These are phyloP conservation scores for Phialemonium atrogriseum DNA, from an alignment of 2,329 filamentous ascomycete genomes.

Conservation along the genomic window DNA sequence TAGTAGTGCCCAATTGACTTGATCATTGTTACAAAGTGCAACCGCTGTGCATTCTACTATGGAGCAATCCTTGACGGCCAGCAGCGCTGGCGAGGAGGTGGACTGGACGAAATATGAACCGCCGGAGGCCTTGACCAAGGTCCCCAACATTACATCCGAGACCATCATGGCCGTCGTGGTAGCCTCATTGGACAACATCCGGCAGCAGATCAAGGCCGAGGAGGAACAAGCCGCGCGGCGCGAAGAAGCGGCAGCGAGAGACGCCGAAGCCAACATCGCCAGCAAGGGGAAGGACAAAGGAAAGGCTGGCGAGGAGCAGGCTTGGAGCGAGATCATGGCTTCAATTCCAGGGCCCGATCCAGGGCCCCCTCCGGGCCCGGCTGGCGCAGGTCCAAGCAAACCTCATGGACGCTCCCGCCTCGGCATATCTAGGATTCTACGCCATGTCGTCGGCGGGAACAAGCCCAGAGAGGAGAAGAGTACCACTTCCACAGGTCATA, in stretches of 20 bases:
- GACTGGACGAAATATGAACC: constrained; percentile 41
- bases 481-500: constrained; percentile 16
- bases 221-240: constrained; percentile 18
- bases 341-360: no score
- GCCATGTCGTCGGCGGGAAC: constrained; percentile 18
- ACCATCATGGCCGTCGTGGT: constrained; percentile 32
- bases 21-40: no score
- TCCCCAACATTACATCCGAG: constrained; percentile 28
- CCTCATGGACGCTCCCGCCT: constrained; percentile 25
- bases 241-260: constrained; percentile 9
- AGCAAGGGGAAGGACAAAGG: constrained; percentile 8
- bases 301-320: background rate
- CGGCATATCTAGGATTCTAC: constrained; percentile 28
- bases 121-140: constrained; percentile 30
- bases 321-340: no score
- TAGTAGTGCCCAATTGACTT: no score
- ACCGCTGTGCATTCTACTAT: no score
- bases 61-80: constrained; percentile 2
- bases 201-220: constrained; percentile 22
- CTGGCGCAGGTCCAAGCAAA: constrained; percentile 11
- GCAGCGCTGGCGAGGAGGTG: constrained; percentile 17
- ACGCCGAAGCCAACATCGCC: constrained; percentile 13
- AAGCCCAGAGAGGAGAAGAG: constrained; percentile 32
- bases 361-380: no score
- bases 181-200: constrained; percentile 37